phyloP scores from a whole-genome alignment of 176 grass and related monocot species.

The Aegilops sharonensis region DNA sequence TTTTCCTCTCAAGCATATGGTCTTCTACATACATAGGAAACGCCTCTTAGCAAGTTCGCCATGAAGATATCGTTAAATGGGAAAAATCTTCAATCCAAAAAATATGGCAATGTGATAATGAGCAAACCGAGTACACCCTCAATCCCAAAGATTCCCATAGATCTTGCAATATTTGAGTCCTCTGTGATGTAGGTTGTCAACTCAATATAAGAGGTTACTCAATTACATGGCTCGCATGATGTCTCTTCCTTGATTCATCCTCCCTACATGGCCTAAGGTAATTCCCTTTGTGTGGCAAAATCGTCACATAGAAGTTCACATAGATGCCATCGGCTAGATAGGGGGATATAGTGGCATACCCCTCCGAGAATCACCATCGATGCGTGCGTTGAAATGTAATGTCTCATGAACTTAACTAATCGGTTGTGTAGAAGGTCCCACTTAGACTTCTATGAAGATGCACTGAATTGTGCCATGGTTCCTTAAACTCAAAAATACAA shows the following conservation, averaged over 20 bases:
- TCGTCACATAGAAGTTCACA: background rate
- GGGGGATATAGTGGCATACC: background rate
- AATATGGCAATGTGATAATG: background rate
- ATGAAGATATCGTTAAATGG: background rate
- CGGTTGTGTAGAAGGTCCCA: background rate
- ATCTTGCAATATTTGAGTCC: background rate
- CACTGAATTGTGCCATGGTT: background rate
- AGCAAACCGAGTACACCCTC: background rate
- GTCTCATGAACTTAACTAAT: background rate
- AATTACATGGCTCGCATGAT: background rate
- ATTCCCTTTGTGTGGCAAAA: background rate
- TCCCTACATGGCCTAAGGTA: background rate
- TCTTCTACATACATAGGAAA: background rate
- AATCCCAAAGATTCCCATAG: background rate
- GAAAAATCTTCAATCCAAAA: background rate
- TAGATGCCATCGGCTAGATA: background rate
- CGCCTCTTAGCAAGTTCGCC: background rate
- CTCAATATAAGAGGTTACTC: background rate
- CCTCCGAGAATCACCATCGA: background rate
- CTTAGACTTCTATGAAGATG: background rate
- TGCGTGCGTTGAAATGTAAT: background rate
- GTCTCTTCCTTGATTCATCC: background rate
- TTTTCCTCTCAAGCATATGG: background rate
- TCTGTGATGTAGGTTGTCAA: background rate
- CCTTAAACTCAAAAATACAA: background rate